phyloP scores from a whole-genome alignment of 371 early-diverging fungal genomes.

The Haplosporangium sp. region DNA sequence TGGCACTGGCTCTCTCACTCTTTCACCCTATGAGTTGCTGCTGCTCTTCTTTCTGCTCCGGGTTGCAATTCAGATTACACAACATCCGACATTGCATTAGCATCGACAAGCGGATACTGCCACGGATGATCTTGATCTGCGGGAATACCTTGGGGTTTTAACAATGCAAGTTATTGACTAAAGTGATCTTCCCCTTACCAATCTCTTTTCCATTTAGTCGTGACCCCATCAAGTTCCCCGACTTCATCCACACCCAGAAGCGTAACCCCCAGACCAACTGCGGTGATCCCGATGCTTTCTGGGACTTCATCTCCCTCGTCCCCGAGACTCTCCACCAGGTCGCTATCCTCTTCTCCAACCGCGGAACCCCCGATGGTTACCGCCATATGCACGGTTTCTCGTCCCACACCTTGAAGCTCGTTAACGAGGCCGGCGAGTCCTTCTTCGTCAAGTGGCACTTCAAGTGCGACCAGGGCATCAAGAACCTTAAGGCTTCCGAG shows the following conservation, averaged over 20 bases:
- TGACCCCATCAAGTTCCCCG: slow-evolving; percentile 75
- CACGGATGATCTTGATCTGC: too few species aligned
- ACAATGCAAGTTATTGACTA: slow-evolving; percentile 7
- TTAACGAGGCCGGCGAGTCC: slow-evolving; percentile 66
- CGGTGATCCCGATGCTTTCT: slow-evolving; percentile 66
- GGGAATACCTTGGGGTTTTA: too few species aligned
- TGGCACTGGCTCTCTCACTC: too few species aligned
- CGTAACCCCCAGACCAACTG: slow-evolving; percentile 69
- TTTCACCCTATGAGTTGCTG: too few species aligned
- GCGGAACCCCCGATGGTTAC: slow-evolving; percentile 72
- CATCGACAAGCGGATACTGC: too few species aligned
- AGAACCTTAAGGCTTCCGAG: slow-evolving; percentile 64
- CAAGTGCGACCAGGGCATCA: slow-evolving; percentile 75
- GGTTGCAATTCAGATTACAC: too few species aligned
- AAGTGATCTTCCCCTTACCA: slow-evolving; percentile 4
- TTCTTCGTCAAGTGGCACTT: slow-evolving; percentile 81
- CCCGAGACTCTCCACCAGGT: slow-evolving; percentile 77
- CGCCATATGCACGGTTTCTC: slow-evolving; percentile 75
- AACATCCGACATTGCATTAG: too few species aligned
- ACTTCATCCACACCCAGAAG: slow-evolving; percentile 77
- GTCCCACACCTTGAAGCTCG: slow-evolving; percentile 72
- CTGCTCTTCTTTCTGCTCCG: too few species aligned
- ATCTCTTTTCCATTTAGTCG: slow-evolving; percentile 58
- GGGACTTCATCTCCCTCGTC: slow-evolving; percentile 75
- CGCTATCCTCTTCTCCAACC: slow-evolving; percentile 72